These are phyloP conservation scores for Geotrichum histeridarum DNA, from an alignment of 1,139 yeast species.

Conservation along the genomic window DNA sequence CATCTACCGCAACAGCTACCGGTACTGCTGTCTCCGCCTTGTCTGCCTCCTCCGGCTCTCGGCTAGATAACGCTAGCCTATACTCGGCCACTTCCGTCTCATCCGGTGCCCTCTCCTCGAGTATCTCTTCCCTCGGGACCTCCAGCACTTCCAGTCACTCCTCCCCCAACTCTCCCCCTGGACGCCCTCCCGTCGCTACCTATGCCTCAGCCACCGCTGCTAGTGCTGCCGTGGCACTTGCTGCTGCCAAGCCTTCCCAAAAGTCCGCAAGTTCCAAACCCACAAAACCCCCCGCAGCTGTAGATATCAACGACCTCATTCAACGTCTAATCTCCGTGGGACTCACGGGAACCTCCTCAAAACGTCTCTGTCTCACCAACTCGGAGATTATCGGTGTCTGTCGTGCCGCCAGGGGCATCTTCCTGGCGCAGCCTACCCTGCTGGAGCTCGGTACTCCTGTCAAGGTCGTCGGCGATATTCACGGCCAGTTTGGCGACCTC, in stretches of 20 bases:
- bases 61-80: constrained; percentile 11
- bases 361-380: constrained; percentile 37
- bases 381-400: constrained; percentile 68
- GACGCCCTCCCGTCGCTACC: not conserved
- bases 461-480: constrained; percentile 95
- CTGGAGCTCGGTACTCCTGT: constrained; percentile 91
- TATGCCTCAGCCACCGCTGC: not conserved
- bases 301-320: constrained; percentile 24
- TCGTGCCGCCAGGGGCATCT: constrained; percentile 79
- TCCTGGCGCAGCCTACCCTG: constrained; percentile 81
- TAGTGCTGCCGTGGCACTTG: not conserved
- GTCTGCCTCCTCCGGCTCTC: not conserved
- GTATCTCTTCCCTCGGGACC: constrained; percentile 17
- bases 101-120: constrained; percentile 17
- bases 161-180: constrained; percentile 4
- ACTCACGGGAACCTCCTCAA: constrained; percentile 19
- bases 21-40: not conserved
- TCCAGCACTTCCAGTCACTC: constrained; percentile 8
- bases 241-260: not conserved
- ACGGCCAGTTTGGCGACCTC: constrained; percentile 94
- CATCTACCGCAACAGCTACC: constrained; percentile 10
- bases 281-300: constrained; percentile 12
- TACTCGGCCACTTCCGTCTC: constrained; percentile 14
- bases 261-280: constrained; percentile 8
- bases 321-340: constrained; percentile 25